Conservation (phyloP, 352 stramenopile species). For the Globisporangium mamillatum region DNA sequence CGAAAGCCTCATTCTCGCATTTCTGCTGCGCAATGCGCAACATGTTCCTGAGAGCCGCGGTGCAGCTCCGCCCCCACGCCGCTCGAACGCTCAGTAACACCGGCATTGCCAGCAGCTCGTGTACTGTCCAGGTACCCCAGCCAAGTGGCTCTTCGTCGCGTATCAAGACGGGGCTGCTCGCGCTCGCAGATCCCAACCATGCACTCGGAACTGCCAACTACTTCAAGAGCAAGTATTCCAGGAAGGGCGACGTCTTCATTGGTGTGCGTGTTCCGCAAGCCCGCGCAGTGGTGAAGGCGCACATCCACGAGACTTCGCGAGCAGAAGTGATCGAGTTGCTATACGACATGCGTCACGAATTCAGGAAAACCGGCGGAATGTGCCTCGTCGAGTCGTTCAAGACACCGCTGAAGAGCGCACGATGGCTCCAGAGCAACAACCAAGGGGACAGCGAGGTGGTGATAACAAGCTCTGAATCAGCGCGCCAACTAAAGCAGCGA, state of each 20-base stretch:
- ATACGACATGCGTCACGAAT: conserved; percentile 18
- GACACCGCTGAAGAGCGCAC: neutral
- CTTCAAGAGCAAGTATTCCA: conserved; percentile 20
- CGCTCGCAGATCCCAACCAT: conserved; percentile 10
- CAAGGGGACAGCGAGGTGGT: too few relatives aligned
- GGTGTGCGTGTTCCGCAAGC: conserved; percentile 17
- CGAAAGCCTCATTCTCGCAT: neutral
- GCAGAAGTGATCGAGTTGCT: conserved; percentile 14
- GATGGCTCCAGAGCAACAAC: neutral
- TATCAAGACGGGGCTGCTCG: conserved; percentile 10
- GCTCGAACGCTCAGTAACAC: conserved; percentile 10
- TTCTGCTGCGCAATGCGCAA: neutral
- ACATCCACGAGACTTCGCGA: conserved; percentile 6
- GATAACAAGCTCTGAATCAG: neutral
- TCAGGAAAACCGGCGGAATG: conserved; percentile 17
- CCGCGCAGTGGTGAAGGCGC: conserved; percentile 9
- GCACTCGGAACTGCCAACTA: conserved; percentile 4
- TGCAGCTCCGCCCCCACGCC: neutral
- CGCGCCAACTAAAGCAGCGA: neutral
- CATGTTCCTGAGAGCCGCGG: neutral
- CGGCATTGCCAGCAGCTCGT: neutral
- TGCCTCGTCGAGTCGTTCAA: conserved; percentile 19
- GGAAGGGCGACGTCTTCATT: conserved; percentile 16
- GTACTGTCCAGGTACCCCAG: neutral
- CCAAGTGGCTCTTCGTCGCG: neutral